A percentile compares a stretch with the other conserved stretches of the same genome.
These are phyloP conservation scores for Phytophthora constricta DNA, from an alignment of 352 stramenopile species.

Conservation along the genomic window DNA sequence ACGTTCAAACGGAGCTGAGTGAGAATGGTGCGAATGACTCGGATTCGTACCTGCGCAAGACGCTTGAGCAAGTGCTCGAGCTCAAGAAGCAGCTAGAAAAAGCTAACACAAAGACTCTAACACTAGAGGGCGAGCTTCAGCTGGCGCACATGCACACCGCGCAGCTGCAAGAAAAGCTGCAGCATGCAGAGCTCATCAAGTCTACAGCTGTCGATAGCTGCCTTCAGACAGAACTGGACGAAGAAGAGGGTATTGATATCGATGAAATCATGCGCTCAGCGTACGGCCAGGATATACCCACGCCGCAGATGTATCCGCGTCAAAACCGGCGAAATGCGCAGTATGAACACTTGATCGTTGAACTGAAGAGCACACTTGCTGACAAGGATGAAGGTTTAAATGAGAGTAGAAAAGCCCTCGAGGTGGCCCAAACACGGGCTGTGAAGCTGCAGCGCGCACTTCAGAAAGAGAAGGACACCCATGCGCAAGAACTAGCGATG, in stretches of 20 bases:
- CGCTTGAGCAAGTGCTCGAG: conserved; percentile 65
- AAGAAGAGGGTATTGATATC: conserved; percentile 55
- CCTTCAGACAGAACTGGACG: conserved; percentile 60
- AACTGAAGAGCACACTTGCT: conserved; percentile 61
- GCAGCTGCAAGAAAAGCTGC: conserved; percentile 45
- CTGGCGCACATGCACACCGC: conserved; percentile 31
- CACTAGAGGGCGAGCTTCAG: conserved; percentile 53
- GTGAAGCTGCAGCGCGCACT: conserved; percentile 41
- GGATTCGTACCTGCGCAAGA: conserved; percentile 68
- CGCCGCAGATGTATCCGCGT: not conserved
- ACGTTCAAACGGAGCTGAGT: conserved; percentile 39
- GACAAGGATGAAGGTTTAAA: conserved; percentile 51
- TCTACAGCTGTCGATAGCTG: conserved; percentile 37
- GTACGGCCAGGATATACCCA: conserved; percentile 3
- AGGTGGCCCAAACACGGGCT: conserved; percentile 44
- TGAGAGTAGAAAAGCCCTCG: conserved; percentile 41
- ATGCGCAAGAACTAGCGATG: conserved; percentile 47
- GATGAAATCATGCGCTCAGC: conserved; percentile 54
- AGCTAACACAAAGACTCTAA: conserved; percentile 28
- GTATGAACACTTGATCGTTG: conserved; percentile 74
- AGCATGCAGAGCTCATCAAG: conserved; percentile 43
- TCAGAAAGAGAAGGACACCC: conserved; percentile 51
- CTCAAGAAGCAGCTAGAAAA: conserved; percentile 54
- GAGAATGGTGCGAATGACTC: conserved; percentile 30
- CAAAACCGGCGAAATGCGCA: conserved; percentile 42